Percentiles rank a stretch among this genome's conserved stretches.
These are phyloP conservation scores for Moricandia moricandioides DNA, from an alignment of 345 rosid genomes.

Conservation along the genomic window DNA sequence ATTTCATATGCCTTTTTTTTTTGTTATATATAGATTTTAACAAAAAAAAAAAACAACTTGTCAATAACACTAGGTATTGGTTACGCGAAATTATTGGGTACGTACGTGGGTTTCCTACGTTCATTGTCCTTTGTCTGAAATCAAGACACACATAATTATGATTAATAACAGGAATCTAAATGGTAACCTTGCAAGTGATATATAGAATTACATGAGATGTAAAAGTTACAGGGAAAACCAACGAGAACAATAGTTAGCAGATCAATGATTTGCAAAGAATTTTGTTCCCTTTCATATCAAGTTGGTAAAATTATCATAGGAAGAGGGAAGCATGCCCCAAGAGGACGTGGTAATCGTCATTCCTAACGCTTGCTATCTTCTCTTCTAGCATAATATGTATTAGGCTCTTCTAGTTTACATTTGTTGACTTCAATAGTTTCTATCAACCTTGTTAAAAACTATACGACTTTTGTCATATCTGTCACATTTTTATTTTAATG, in stretches of 20 bases:
- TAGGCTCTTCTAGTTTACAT: too few relatives aligned
- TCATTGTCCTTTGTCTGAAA: conserved; percentile 29
- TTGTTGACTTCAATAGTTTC: too few relatives aligned
- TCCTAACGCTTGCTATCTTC: too few relatives aligned
- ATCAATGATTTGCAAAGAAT: background rate
- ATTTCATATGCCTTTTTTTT: background rate
- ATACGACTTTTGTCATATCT: too few relatives aligned
- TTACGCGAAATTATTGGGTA: conserved; percentile 35
- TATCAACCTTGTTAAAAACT: too few relatives aligned
- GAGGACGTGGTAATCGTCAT: too few relatives aligned
- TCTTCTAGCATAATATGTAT: too few relatives aligned
- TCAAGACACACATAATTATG: conserved; percentile 10
- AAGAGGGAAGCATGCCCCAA: too few relatives aligned
- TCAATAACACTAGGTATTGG: conserved; percentile 3
- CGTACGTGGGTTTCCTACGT: conserved; percentile 20
- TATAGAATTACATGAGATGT: background rate
- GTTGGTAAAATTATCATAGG: too few relatives aligned
- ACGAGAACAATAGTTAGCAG: background rate
- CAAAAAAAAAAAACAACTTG: too few relatives aligned
- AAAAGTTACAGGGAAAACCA: background rate
- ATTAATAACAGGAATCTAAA: background rate
- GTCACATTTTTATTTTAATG: too few relatives aligned
- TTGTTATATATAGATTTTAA: background rate
- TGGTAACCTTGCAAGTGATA: background rate
- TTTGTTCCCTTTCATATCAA: background rate